A percentile compares a stretch with the other conserved stretches of the same genome.
phyloP scores from a whole-genome alignment of 306 rosid genomes.

The Begonia loranthoides region DNA sequence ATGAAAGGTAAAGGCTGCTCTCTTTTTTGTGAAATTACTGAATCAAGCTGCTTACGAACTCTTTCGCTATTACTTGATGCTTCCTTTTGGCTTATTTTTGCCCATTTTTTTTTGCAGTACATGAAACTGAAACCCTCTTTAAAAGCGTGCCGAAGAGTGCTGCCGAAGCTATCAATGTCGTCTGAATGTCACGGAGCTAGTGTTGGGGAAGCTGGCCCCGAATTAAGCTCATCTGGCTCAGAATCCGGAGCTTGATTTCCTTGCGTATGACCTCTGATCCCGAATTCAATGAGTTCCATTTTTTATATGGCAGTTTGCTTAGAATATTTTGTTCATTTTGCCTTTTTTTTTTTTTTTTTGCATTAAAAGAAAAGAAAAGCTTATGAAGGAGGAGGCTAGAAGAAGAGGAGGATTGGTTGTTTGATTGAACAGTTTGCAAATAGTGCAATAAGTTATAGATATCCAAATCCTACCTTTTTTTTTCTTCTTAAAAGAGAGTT shows the following conservation, averaged over 20 bases:
- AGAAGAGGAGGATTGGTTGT: slow-evolving; percentile 10
- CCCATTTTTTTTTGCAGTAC: slow-evolving; percentile 24
- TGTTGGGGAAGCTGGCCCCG: slow-evolving; percentile 52
- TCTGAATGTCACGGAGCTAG: slow-evolving; percentile 49
- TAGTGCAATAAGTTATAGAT: slow-evolving; percentile 93
- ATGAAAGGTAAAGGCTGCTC: no score
- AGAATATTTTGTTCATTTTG: slow-evolving; percentile 25
- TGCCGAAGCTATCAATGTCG: slow-evolving; percentile 19
- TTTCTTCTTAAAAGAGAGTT: slow-evolving; percentile 31
- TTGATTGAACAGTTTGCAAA: slow-evolving; percentile 64
- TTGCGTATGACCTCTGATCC: slow-evolving; percentile 9
- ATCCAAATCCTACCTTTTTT: slow-evolving; percentile 34
- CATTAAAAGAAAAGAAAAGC: slow-evolving; percentile 18
- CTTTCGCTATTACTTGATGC: no score
- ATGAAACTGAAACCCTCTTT: slow-evolving; percentile 41
- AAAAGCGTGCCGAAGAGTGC: slow-evolving; percentile 36
- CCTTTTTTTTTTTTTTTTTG: slow-evolving; percentile 39
- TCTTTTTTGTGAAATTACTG: no score
- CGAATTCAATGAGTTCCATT: slow-evolving; percentile 34
- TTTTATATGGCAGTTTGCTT: slow-evolving; percentile 69
- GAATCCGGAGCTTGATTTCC: slow-evolving; percentile 66
- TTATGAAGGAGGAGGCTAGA: slow-evolving; percentile 42
- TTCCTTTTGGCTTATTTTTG: not conserved
- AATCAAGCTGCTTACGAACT: no score
- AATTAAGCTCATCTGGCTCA: slow-evolving; percentile 42